Conservation (phyloP, 345 rosid genomes). For the Aquilaria sinensis region DNA sequence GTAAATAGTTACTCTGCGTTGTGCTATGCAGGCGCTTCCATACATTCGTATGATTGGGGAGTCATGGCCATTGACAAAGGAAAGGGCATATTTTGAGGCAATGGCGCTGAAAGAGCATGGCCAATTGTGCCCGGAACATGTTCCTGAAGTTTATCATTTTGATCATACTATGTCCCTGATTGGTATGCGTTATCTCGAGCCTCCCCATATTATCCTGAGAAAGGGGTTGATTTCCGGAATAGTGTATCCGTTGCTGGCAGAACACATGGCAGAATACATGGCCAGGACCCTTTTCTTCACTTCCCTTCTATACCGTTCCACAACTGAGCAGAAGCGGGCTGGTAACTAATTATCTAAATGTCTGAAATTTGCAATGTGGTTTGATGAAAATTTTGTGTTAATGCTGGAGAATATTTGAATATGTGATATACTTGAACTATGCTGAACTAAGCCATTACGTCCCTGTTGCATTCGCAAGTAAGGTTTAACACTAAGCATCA, state of each 20-base stretch:
- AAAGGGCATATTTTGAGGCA: constrained; percentile 77
- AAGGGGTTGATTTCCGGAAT: constrained; percentile 78
- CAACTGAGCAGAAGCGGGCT: constrained; percentile 63
- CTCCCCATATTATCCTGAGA: constrained; percentile 85
- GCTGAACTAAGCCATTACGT: no score
- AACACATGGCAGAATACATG: constrained; percentile 70
- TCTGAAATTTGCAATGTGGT: no score
- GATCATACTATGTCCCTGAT: constrained; percentile 77
- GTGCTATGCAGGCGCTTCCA: constrained; percentile 57
- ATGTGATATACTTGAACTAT: no score
- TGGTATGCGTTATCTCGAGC: constrained; percentile 81
- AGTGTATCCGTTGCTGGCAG: constrained; percentile 62
- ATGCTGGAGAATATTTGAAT: no score
- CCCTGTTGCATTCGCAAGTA: no score
- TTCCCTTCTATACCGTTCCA: constrained; percentile 56
- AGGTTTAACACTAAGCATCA: no score
- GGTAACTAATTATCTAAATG: constrained; percentile 27
- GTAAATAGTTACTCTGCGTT: not conserved
- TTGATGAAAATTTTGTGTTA: no score
- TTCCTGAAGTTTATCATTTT: constrained; percentile 82
- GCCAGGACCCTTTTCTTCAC: constrained; percentile 68
- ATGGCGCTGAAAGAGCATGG: constrained; percentile 55
- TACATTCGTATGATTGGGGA: constrained; percentile 79
- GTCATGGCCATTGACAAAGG: constrained; percentile 90
- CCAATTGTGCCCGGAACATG: constrained; percentile 52